These are phyloP conservation scores for Sporopachydermia quercuum DNA, from an alignment of 805 yeast species.

Conservation along the genomic window DNA sequence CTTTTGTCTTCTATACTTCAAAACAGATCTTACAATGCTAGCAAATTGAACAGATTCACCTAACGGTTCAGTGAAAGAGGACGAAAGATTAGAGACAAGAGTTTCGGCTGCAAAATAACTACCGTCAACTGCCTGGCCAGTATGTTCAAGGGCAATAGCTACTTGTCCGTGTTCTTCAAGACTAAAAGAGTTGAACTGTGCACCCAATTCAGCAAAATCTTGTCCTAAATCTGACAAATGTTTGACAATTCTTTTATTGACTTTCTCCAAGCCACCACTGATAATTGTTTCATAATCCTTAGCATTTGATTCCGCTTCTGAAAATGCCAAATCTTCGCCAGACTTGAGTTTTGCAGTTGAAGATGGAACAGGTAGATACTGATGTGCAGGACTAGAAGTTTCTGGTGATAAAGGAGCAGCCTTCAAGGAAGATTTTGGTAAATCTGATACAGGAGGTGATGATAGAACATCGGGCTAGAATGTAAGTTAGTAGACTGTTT, in stretches of 20 bases:
- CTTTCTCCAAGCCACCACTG: conserved; percentile 35
- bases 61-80: conserved; percentile 51
- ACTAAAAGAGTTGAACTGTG: conserved; percentile 44
- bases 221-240: conserved; percentile 43
- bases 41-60: conserved; percentile 61
- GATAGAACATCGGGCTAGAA: conserved; percentile 41
- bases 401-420: conserved; percentile 51
- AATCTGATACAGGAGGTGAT: conserved; percentile 36
- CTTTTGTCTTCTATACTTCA: conserved; percentile 45
- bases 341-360: conserved; percentile 20
- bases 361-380: conserved; percentile 47
- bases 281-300: conserved; percentile 31
- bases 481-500: not conserved
- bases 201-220: conserved; percentile 68
- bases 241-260: conserved; percentile 37
- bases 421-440: conserved; percentile 38
- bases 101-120: conserved; percentile 33
- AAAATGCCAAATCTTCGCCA: conserved; percentile 23
- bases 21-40: conserved; percentile 37
- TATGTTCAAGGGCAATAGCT: conserved; percentile 54
- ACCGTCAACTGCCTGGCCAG: conserved; percentile 78
- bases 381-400: conserved; percentile 41
- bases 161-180: conserved; percentile 27
- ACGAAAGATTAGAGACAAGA: conserved; percentile 36
- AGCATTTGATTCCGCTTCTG: conserved; percentile 26